These are phyloP conservation scores for Ustilago loliicola DNA, from an alignment of 1,284 basidiomycete species.

Conservation along the genomic window DNA sequence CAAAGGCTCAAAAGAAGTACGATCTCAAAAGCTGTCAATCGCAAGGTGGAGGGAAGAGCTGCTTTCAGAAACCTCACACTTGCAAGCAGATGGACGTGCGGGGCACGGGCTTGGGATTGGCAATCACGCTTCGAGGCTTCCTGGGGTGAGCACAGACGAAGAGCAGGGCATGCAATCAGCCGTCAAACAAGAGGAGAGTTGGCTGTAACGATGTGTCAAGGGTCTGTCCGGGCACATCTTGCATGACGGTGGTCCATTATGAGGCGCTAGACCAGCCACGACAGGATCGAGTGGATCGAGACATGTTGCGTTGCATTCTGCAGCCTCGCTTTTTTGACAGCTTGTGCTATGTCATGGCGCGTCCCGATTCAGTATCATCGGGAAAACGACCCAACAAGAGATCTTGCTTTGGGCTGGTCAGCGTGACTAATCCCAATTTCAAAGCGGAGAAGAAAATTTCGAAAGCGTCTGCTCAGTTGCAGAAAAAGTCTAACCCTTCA, in stretches of 20 bases:
- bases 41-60: slow-evolving; percentile 1
- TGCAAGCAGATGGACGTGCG: not conserved
- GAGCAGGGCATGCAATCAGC: not conserved
- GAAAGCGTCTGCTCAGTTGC: not conserved
- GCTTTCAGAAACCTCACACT: not conserved
- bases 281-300: slow-evolving; percentile 11
- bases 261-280: not conserved
- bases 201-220: slow-evolving; percentile 11
- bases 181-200: too few species aligned
- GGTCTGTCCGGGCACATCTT: slow-evolving; percentile 24
- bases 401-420: not conserved
- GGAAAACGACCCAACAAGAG: not conserved
- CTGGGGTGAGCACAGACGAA: not conserved
- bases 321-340: slow-evolving; percentile 6
- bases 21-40: not conserved
- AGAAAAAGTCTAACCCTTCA: not conserved
- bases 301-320: not conserved
- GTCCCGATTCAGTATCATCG: slow-evolving; percentile 25
- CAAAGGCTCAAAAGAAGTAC: not conserved
- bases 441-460: slow-evolving; percentile 8
- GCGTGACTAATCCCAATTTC: slow-evolving; percentile 27
- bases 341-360: slow-evolving; percentile 39
- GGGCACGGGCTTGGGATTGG: slow-evolving; percentile 10
- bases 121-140: slow-evolving; percentile 17
- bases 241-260: slow-evolving; percentile 8